Evolutionary conservation across 106 monocot species (phyloP), one percentile per base, ranked within the genome.

Genomic region (Acanthochlamys bracteata): DNA sequence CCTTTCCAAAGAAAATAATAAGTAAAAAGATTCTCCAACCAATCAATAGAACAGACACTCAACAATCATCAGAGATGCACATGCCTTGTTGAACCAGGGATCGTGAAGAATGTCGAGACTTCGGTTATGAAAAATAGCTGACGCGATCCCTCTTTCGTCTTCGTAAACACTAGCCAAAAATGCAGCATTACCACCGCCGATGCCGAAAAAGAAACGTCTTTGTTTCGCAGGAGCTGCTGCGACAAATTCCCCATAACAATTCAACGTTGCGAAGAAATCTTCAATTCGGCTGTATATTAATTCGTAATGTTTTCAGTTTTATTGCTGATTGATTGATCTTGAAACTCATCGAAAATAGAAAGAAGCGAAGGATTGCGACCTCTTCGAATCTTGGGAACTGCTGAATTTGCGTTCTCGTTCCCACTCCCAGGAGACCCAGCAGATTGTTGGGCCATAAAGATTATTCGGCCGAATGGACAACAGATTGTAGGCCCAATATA

Each of bases 71-170:
- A 55, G 55, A 55, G 55, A 55, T 20, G 21, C 19, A 22, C 16
- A 20, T 17, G 90, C 94, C 86, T 90, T 86, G 73, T 95, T 95
- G 78, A 86, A 95, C 94, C 89, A 90, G 21, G 94, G 94, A 66
- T 95, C 86, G 63, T 95, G 89, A 59, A 95, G 90, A 64, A 95
- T 95, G 71, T 95, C 94, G 75, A 90, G 39, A 73, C 94, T 86
- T 53, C 89, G 79, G 73, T 95, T 95, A 47, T 86, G 82, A 52
- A 95, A 66, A 56, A 95, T 82, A 55, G 76, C 64, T 20, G 94
- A 25, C 94, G 76, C n/a, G 89, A 86, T 6, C 75, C 83, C 79
- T 90, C 94, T 39, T 55, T 25, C 25, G 59, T 26, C 33, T 2
- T 63, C 15, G 39, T 33, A 39, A 46, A 41, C 57, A 14, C 42